phyloP scores from a whole-genome alignment of 1,139 yeast genomes.

The Casaregolazyma lundiana region DNA sequence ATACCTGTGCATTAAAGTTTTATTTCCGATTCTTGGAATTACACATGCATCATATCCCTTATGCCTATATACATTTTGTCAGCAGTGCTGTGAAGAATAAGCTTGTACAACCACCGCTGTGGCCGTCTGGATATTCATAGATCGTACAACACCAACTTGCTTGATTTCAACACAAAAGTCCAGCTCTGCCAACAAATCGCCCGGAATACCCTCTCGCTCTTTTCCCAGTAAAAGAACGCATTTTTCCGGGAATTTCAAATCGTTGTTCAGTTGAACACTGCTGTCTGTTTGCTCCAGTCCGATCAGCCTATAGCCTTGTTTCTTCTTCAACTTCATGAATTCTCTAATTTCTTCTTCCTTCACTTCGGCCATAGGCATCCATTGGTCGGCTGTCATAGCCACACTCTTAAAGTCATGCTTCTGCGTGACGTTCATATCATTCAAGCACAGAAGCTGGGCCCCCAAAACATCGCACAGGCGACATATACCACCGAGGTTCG shows the following conservation, averaged over 20 bases:
- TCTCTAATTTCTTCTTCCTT: conserved; percentile 45
- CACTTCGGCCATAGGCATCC: conserved; percentile 95
- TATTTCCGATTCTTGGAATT: too few relatives aligned
- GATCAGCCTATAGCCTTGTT: conserved; percentile 76
- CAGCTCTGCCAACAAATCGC: conserved; percentile 71
- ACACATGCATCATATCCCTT: too few relatives aligned
- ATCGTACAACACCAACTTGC: conserved; percentile 85
- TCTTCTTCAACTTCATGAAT: conserved; percentile 60
- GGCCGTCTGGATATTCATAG: conserved; percentile 96
- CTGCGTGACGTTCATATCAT: conserved; percentile 59
- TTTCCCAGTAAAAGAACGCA: conserved; percentile 75
- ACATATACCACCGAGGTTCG: conserved; percentile 91
- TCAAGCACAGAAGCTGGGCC: conserved; percentile 73
- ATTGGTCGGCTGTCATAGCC: conserved; percentile 88
- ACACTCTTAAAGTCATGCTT: conserved; percentile 76
- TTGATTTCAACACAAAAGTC: conserved; percentile 88
- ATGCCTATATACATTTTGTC: background rate
- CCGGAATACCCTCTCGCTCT: conserved; percentile 91
- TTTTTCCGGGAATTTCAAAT: conserved; percentile 69
- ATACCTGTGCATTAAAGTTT: too few relatives aligned
- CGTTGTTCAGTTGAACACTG: conserved; percentile 61
- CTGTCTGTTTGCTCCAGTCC: conserved; percentile 93
- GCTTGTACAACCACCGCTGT: conserved; percentile 93
- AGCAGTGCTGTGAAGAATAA: conserved; percentile 68
- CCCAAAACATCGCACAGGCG: conserved; percentile 89